These are phyloP conservation scores for Wickerhamomyces canadensis DNA, from an alignment of 805 yeast genomes.

Conservation along the genomic window DNA sequence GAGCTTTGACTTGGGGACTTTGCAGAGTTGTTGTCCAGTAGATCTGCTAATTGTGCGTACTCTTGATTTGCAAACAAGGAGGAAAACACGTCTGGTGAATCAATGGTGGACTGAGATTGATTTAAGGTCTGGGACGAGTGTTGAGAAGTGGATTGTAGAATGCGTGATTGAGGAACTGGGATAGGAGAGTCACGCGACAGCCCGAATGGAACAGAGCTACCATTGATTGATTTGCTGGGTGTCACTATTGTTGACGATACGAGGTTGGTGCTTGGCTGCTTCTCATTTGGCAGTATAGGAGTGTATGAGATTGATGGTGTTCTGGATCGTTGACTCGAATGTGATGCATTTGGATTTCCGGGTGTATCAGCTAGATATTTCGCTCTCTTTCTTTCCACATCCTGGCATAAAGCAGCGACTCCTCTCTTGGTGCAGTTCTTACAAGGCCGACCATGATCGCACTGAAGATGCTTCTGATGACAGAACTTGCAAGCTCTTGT, in stretches of 20 bases:
- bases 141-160: no score
- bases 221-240: no score
- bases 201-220: no score
- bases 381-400: slow-evolving; percentile 50
- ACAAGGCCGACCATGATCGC: slow-evolving; percentile 65
- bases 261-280: slow-evolving; percentile 1
- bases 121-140: background rate
- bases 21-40: slow-evolving; percentile 24
- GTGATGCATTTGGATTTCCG: background rate
- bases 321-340: no score
- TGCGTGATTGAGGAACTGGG: background rate
- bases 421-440: slow-evolving; percentile 63
- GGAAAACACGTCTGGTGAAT: slow-evolving; percentile 24
- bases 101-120: background rate
- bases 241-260: no score
- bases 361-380: slow-evolving; percentile 18
- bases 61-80: slow-evolving; percentile 36
- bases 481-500: slow-evolving; percentile 69
- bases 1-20: slow-evolving; percentile 21
- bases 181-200: no score
- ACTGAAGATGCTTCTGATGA: slow-evolving; percentile 68
- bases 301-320: background rate
- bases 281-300: background rate
- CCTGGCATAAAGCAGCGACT: slow-evolving; percentile 48
- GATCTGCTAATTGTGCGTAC: slow-evolving; percentile 34